phyloP scores from a whole-genome alignment of 1,139 yeast species.

The Protomyces inouyei region DNA sequence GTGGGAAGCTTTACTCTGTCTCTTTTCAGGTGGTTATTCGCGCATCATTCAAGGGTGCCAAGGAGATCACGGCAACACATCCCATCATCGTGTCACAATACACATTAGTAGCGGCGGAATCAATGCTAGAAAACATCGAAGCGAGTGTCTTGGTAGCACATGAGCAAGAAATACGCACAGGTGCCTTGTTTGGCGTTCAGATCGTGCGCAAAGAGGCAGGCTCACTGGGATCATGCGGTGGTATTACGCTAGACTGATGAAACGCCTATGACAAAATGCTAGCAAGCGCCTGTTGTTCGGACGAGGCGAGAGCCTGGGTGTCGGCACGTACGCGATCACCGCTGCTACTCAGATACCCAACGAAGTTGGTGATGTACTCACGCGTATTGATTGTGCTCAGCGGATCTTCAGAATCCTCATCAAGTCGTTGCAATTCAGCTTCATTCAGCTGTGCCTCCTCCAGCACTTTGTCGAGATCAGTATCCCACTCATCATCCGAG shows the following conservation, averaged over 20 bases:
- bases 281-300: background rate
- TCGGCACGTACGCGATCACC: background rate
- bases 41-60: conserved; percentile 24
- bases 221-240: background rate
- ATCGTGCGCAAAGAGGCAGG: background rate
- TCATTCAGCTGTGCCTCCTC: conserved; percentile 21
- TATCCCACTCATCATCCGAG: conserved; percentile 27
- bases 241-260: background rate
- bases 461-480: conserved; percentile 5
- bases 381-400: conserved; percentile 16
- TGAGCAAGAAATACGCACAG: background rate
- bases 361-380: conserved; percentile 9
- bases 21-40: conserved; percentile 2
- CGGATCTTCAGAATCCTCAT: conserved; percentile 19
- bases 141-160: background rate
- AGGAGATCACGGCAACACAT: conserved; percentile 3
- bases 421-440: conserved; percentile 2
- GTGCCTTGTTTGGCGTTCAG: background rate
- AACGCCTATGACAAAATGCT: background rate
- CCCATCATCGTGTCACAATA: conserved; percentile 22
- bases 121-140: conserved; percentile 20
- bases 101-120: conserved; percentile 6
- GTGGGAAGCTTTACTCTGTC: conserved; percentile 9
- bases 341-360: conserved; percentile 37
- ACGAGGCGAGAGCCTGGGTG: background rate